phyloP scores from a whole-genome alignment of 805 yeast species.

The Myxozyma geophila region DNA sequence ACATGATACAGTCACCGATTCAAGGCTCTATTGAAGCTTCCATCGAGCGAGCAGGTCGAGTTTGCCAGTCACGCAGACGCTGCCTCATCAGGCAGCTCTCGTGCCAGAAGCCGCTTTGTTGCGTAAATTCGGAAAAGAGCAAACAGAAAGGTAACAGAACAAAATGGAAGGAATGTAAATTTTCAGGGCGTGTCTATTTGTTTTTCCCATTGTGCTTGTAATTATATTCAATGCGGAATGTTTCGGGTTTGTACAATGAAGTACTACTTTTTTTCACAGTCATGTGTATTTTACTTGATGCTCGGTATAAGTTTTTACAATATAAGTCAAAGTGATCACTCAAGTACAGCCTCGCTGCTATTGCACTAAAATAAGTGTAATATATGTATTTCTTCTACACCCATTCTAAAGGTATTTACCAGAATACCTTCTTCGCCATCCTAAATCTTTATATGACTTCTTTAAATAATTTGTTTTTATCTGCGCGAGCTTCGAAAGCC shows the following conservation, averaged over 20 bases:
- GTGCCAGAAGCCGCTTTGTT: constrained; percentile 31
- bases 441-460: no score
- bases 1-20: constrained; percentile 62
- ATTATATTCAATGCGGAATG: neutral
- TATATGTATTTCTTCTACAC: no score
- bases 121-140: constrained; percentile 6
- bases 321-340: no score
- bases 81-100: constrained; percentile 35
- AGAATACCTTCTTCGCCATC: no score
- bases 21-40: constrained; percentile 79
- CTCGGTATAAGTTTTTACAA: no score
- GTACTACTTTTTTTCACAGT: neutral
- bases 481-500: no score
- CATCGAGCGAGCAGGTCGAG: constrained; percentile 77
- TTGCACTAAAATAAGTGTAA: no score
- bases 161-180: neutral
- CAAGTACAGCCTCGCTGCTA: no score
- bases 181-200: neutral
- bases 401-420: no score
- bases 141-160: neutral
- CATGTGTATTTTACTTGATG: neutral
- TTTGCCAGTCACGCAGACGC: constrained; percentile 52
- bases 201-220: neutral
- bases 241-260: neutral
- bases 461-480: no score